Evolutionary conservation across 2,329 filamentous ascomycete species (phyloP).

Genomic region (Pseudogymnoascus sp.): DNA sequence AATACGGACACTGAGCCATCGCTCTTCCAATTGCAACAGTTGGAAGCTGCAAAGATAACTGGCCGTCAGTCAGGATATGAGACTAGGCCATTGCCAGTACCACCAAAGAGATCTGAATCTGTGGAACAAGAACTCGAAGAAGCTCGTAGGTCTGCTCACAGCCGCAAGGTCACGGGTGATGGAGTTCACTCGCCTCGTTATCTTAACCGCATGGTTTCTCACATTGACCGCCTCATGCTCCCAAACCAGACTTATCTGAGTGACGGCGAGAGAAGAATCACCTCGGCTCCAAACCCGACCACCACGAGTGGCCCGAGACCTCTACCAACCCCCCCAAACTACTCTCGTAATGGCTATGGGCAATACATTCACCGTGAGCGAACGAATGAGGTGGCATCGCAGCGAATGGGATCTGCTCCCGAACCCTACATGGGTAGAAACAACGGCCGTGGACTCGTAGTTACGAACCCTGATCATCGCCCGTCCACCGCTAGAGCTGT

Average conservation of each 20-base stretch:
- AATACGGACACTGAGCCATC: not conserved
- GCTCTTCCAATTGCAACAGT: not conserved
- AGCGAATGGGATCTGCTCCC: conserved; percentile 27
- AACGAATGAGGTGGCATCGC: conserved; percentile 15
- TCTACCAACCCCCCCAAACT: not conserved
- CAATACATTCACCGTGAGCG: conserved; percentile 14
- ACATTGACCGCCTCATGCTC: conserved; percentile 50
- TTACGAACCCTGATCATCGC: not conserved
- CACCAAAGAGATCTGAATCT: conserved; percentile 25
- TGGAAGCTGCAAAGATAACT: not conserved
- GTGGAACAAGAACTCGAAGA: conserved; percentile 25
- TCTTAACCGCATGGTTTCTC: conserved; percentile 51
- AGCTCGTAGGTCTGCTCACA: conserved; percentile 25
- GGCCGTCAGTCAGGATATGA: conserved; percentile 16
- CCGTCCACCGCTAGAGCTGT: not conserved
- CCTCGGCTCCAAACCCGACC: conserved; percentile 25
- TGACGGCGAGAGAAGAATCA: conserved; percentile 12
- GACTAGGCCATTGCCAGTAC: conserved; percentile 25
- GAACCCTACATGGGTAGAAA: conserved; percentile 18
- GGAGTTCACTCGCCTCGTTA: conserved; percentile 36
- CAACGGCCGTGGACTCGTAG: conserved; percentile 12
- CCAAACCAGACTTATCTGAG: conserved; percentile 22
- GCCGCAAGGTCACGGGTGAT: conserved; percentile 22
- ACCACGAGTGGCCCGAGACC: conserved; percentile 8
- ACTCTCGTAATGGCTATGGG: not conserved